Evolutionary conservation across 1,284 basidiomycete genomes (phyloP).

Genomic region (Tylopilus orsonianus): DNA sequence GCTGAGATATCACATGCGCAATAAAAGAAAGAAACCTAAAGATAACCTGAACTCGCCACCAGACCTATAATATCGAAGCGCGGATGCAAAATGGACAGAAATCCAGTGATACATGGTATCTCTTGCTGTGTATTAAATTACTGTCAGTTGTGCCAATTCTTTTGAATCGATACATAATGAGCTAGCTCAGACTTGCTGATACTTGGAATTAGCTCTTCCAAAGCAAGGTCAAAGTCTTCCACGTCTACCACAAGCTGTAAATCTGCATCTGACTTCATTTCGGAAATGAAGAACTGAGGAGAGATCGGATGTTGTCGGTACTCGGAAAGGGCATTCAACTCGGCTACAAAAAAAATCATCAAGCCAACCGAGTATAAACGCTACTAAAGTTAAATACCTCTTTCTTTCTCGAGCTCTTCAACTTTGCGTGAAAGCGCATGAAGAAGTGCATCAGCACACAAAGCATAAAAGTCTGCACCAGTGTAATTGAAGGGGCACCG

Average conservation of each 20-base stretch:
- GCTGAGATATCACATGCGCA: too few relatives aligned
- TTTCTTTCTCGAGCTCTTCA: constrained; percentile 70
- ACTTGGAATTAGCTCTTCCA: constrained; percentile 80
- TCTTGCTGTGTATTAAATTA: too few relatives aligned
- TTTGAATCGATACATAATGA: constrained; percentile 58
- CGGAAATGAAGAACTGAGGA: constrained; percentile 89
- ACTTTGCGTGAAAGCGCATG: constrained; percentile 94
- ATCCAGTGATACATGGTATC: too few relatives aligned
- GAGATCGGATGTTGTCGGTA: constrained; percentile 73
- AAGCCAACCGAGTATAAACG: background rate
- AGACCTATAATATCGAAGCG: too few relatives aligned
- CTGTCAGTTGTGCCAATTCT: constrained; percentile 20
- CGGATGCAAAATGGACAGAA: too few relatives aligned
- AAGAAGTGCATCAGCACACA: constrained; percentile 95
- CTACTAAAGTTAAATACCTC: constrained; percentile 47
- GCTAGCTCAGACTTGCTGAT: constrained; percentile 89
- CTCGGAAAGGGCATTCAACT: constrained; percentile 46
- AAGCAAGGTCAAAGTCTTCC: constrained; percentile 77
- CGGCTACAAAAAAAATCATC: constrained; percentile 36
- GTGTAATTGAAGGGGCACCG: constrained; percentile 92
- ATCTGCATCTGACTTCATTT: constrained; percentile 76
- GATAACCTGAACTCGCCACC: too few relatives aligned
- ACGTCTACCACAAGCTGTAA: constrained; percentile 74
- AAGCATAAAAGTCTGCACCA: constrained; percentile 96
- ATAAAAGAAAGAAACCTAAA: too few relatives aligned